Evolutionary conservation across 495 filamentous ascomycete genomes (phyloP).

Genomic region (Cercophora samala): DNA sequence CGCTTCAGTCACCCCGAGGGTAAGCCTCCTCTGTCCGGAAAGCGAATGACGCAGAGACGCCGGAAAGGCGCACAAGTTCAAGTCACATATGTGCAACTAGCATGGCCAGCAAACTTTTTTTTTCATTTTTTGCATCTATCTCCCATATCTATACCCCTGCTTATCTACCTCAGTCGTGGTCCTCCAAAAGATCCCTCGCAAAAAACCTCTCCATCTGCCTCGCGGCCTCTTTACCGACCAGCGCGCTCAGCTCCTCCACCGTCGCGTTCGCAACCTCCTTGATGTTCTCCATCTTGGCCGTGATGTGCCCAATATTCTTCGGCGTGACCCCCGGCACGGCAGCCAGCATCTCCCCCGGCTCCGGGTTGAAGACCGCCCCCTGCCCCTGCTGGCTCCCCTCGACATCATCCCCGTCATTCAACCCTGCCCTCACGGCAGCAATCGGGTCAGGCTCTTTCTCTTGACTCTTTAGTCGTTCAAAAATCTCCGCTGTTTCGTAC

Average conservation of each 20-base stretch:
- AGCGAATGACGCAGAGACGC: not conserved
- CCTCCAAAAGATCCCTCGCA: constrained; percentile 66
- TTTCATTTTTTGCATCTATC: constrained; percentile 3
- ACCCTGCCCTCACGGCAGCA: constrained; percentile 74
- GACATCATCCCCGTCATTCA: constrained; percentile 59
- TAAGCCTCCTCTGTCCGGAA: not conserved
- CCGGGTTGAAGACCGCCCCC: constrained; percentile 58
- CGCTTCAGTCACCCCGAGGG: not conserved
- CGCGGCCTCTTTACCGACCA: constrained; percentile 79
- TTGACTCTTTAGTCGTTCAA: constrained; percentile 84
- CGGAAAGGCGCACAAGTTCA: not conserved
- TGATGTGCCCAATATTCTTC: constrained; percentile 67
- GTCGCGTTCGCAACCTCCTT: constrained; percentile 83
- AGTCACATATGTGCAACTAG: not conserved
- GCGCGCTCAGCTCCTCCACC: constrained; percentile 61
- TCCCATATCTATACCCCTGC: not conserved
- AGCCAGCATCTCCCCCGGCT: constrained; percentile 80
- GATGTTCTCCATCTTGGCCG: constrained; percentile 71
- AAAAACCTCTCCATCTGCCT: constrained; percentile 81
- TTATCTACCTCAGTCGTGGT: constrained; percentile 18
- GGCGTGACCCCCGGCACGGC: constrained; percentile 82
- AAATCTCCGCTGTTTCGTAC: constrained; percentile 97
- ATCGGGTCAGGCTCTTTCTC: constrained; percentile 88
- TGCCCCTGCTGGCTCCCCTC: constrained; percentile 46
- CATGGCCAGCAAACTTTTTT: constrained; percentile 5